phyloP scores from a whole-genome alignment of 345 rosid genomes.

The Microcos paniculata region DNA sequence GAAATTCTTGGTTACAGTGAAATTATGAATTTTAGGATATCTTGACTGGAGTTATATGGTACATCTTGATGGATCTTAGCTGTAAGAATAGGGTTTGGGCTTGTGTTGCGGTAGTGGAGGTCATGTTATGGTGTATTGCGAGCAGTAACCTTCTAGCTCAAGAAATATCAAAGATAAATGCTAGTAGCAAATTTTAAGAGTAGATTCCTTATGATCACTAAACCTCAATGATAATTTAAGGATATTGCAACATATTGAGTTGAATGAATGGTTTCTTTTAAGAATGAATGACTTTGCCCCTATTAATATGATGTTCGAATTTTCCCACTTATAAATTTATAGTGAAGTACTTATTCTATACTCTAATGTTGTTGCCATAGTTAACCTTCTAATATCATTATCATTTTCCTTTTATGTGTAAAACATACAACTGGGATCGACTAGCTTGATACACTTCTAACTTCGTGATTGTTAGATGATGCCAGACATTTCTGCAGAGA shows the following conservation, averaged over 20 bases:
- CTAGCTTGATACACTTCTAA: not conserved
- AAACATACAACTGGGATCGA: not conserved
- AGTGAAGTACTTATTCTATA: not conserved
- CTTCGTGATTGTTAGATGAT: not conserved
- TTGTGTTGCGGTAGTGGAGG: not conserved
- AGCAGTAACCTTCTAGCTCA: not conserved
- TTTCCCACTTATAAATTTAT: not conserved
- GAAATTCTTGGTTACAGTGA: not conserved
- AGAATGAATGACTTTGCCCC: not conserved
- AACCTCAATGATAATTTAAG: not conserved
- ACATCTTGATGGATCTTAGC: not conserved
- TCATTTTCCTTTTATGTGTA: not conserved
- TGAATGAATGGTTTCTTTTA: not conserved
- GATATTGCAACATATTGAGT: not conserved
- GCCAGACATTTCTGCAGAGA: not conserved
- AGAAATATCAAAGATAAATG: not conserved
- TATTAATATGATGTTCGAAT: not conserved
- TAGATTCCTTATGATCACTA: not conserved
- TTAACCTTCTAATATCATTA: not conserved
- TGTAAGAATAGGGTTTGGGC: not conserved
- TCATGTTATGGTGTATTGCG: not conserved
- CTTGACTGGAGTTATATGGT: not conserved
- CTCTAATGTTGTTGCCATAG: not conserved
- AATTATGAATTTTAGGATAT: not conserved
- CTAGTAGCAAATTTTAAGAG: not conserved